phyloP scores from a whole-genome alignment of 2,329 filamentous ascomycete species.

The Colletotrichum theobromicola region DNA sequence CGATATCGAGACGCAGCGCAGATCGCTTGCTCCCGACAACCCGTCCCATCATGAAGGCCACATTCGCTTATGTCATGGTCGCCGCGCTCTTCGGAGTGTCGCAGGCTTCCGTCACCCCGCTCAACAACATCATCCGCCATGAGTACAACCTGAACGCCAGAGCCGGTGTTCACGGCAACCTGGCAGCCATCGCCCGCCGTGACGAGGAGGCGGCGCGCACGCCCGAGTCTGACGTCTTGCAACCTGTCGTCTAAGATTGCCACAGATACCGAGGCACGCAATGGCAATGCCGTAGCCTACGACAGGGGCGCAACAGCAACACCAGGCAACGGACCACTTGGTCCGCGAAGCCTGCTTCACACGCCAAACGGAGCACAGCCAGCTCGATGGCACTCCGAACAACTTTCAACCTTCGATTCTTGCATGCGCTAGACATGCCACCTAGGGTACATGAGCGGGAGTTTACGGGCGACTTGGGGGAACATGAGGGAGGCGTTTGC shows the following conservation, averaged over 20 bases:
- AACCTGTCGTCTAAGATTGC: neutral
- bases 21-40: neutral
- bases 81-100: constrained; percentile 9
- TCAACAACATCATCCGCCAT: constrained; percentile 20
- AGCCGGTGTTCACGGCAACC: constrained; percentile 8
- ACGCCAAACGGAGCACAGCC: neutral
- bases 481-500: neutral
- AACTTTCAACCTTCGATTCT: neutral
- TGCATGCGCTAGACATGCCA: constrained; percentile 3
- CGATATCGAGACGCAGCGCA: neutral
- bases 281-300: neutral
- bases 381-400: neutral
- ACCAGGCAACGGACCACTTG: neutral
- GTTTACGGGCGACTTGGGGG: neutral
- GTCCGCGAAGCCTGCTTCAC: neutral
- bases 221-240: neutral
- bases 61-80: constrained; percentile 3
- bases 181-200: neutral
- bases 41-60: constrained; percentile 3
- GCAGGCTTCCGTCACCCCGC: constrained; percentile 9
- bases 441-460: constrained; percentile 2
- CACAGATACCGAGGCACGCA: neutral
- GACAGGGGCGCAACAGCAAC: neutral
- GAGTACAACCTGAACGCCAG: constrained; percentile 21
- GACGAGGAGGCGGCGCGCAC: neutral